Percentiles rank a stretch among this genome's conserved stretches.
Conservation (phyloP, 2,329 filamentous ascomycete genomes). For the Mollisia scopiformis region DNA sequence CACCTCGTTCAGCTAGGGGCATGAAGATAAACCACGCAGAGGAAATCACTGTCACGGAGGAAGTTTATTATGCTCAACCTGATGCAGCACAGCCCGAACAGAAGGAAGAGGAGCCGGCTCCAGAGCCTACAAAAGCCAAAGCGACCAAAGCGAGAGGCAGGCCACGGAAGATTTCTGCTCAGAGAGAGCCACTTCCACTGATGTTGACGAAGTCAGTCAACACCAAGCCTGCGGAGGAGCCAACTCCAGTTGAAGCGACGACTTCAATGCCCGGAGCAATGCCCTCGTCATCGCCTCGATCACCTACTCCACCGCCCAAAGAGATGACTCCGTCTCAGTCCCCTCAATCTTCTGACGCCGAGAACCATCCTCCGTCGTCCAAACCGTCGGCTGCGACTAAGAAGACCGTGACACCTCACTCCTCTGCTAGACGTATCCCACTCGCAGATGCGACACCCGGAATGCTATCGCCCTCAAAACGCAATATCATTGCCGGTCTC, state of each 20-base stretch:
- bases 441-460: conserved; percentile 51
- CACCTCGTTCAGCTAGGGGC: background rate
- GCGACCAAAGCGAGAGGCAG: conserved; percentile 22
- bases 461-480: conserved; percentile 62
- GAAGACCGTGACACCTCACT: conserved; percentile 25
- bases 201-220: background rate
- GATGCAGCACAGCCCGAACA: conserved; percentile 8
- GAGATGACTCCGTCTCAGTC: conserved; percentile 68
- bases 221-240: conserved; percentile 1
- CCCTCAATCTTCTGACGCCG: conserved; percentile 77
- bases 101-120: background rate
- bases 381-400: conserved; percentile 47
- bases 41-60: conserved; percentile 19
- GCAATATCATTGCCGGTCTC: conserved; percentile 58
- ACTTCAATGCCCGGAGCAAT: background rate
- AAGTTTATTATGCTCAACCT: conserved; percentile 20
- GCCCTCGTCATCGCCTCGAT: conserved; percentile 28
- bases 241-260: background rate
- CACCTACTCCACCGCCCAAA: conserved; percentile 51
- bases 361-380: conserved; percentile 77
- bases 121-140: conserved; percentile 15
- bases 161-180: conserved; percentile 15
- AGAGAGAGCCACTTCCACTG: conserved; percentile 2
- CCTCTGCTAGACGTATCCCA: conserved; percentile 47
- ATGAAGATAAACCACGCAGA: conserved; percentile 20